phyloP scores from a whole-genome alignment of 495 filamentous ascomycete genomes.

The Sordaria brevicollis region DNA sequence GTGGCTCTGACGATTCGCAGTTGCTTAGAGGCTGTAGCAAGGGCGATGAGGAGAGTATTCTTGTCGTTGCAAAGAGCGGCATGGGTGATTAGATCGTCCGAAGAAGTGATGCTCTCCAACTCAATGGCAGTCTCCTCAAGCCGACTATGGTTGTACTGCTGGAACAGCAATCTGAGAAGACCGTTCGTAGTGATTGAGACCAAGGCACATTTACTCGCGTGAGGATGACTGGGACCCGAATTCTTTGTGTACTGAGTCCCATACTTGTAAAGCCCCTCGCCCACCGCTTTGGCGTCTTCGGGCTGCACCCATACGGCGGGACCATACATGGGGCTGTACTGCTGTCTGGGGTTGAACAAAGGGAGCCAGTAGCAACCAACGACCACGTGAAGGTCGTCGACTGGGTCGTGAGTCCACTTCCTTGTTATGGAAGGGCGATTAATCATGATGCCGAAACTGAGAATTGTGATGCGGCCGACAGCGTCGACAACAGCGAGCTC shows the following conservation, averaged over 20 bases:
- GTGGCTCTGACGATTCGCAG: conserved; percentile 51
- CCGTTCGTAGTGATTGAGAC: conserved; percentile 62
- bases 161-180: conserved; percentile 54
- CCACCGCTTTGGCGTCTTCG: conserved; percentile 1
- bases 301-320: conserved; percentile 33
- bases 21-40: conserved; percentile 56
- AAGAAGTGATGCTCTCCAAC: conserved; percentile 57
- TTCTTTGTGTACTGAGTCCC: conserved; percentile 39
- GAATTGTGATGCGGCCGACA: conserved; percentile 61
- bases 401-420: conserved; percentile 44
- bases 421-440: conserved; percentile 53
- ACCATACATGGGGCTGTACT: conserved; percentile 26
- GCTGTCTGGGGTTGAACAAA: conserved; percentile 32
- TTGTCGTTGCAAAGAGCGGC: conserved; percentile 67
- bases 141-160: conserved; percentile 50
- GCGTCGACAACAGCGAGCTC: conserved; percentile 72
- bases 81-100: conserved; percentile 66
- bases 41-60: conserved; percentile 54
- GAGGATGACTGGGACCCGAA: conserved; percentile 59
- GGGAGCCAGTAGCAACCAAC: conserved; percentile 80
- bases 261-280: conserved; percentile 25
- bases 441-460: conserved; percentile 49
- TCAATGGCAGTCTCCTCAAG: conserved; percentile 58
- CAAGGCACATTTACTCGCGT: conserved; percentile 53
- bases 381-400: conserved; percentile 64